Percentiles rank a stretch among this genome's conserved stretches.
These are phyloP conservation scores for Metschnikowia gruessii DNA, from an alignment of 805 yeast genomes.

Conservation along the genomic window DNA sequence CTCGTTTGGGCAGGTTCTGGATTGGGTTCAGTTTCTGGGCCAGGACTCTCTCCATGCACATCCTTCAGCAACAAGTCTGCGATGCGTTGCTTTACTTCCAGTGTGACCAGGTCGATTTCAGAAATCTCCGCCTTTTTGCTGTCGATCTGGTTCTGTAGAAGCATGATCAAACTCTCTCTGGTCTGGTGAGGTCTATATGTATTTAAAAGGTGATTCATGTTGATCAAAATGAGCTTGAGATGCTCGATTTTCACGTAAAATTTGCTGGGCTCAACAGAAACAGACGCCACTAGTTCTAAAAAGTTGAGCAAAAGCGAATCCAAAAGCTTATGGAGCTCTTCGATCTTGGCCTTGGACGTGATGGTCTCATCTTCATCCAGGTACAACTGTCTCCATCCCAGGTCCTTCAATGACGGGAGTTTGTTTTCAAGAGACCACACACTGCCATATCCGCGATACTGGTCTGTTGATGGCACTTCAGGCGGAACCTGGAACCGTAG, in stretches of 20 bases:
- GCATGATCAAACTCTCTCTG: conserved; percentile 78
- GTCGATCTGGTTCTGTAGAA: conserved; percentile 68
- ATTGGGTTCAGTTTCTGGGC: background rate
- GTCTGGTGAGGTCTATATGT: conserved; percentile 95
- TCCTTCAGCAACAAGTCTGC: conserved; percentile 17
- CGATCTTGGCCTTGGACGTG: conserved; percentile 49
- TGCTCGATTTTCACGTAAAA: conserved; percentile 65
- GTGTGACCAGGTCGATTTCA: conserved; percentile 40
- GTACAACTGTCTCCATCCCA: conserved; percentile 78
- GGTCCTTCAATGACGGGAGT: conserved; percentile 68
- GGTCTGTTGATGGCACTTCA: conserved; percentile 52
- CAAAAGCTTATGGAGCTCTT: conserved; percentile 75
- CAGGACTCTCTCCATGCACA: background rate
- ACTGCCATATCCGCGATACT: conserved; percentile 85
- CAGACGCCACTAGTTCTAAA: conserved; percentile 74
- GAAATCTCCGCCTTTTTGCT: conserved; percentile 54
- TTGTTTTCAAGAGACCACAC: conserved; percentile 82
- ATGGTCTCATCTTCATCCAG: conserved; percentile 35
- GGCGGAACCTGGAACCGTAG: conserved; percentile 66
- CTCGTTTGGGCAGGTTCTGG: no score
- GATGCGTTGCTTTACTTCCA: conserved; percentile 39
- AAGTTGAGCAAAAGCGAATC: conserved; percentile 78
- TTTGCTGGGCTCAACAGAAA: conserved; percentile 68
- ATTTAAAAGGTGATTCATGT: conserved; percentile 87
- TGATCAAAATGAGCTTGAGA: conserved; percentile 74